phyloP scores from a whole-genome alignment of 768 basidiomycete genomes.

The Mycena capillaripes region DNA sequence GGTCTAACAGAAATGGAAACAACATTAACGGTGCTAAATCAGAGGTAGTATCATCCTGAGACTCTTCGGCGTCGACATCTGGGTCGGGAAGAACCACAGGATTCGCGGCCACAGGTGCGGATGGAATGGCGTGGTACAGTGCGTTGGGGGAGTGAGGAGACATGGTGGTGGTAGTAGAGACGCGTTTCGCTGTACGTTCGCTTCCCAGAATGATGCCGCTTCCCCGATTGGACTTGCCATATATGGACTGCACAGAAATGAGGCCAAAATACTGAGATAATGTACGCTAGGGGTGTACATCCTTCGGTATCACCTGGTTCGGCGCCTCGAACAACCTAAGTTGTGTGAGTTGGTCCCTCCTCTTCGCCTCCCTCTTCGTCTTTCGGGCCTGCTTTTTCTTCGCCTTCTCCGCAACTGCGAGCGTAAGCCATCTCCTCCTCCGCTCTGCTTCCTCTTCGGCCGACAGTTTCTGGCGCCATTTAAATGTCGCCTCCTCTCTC shows the following conservation, averaged over 20 bases:
- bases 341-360: conserved; percentile 68
- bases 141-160: conserved; percentile 47
- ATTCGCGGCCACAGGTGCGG: conserved; percentile 49
- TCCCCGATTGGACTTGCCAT: neutral
- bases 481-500: conserved; percentile 81
- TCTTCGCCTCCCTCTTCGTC: conserved; percentile 65
- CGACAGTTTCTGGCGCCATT: conserved; percentile 73
- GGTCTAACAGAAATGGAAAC: neutral
- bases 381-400: conserved; percentile 69
- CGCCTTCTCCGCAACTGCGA: conserved; percentile 62
- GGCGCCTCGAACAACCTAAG: conserved; percentile 65
- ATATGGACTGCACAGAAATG: neutral
- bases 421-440: conserved; percentile 70
- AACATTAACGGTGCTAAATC: conserved; percentile 45
- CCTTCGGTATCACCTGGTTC: conserved; percentile 71
- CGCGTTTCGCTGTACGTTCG: neutral
- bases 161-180: conserved; percentile 26
- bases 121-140: conserved; percentile 61
- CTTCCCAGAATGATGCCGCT: neutral
- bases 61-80: conserved; percentile 49
- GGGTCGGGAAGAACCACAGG: conserved; percentile 42
- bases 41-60: conserved; percentile 36
- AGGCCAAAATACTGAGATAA: neutral
- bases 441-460: conserved; percentile 71
- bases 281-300: conserved; percentile 8